Evolutionary conservation across 192 early-diverging fungal species (phyloP).

Genomic region (Cladochytrium replicatum): DNA sequence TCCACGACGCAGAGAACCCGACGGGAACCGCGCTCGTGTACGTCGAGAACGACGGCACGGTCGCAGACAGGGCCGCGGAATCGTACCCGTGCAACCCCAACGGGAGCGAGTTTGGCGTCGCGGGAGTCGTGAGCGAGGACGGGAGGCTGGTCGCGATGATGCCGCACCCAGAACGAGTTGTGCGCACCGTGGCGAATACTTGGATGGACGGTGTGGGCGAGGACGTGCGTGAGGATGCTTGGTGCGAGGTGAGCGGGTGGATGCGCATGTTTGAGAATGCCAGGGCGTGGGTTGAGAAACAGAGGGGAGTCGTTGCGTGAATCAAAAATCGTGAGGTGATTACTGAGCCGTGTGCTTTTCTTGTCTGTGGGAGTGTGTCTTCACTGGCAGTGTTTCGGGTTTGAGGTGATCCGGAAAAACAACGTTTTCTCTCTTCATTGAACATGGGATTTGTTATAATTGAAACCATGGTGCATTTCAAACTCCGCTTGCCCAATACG

Average conservation of each 20-base stretch:
- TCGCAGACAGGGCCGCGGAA: conserved; percentile 54
- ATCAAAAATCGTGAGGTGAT: too few relatives aligned
- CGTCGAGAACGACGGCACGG: conserved; percentile 68
- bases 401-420: too few relatives aligned
- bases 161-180: conserved; percentile 97
- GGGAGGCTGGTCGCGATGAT: conserved; percentile 91
- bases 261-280: conserved; percentile 89
- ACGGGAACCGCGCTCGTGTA: conserved; percentile 49
- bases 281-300: conserved; percentile 65
- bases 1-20: conserved; percentile 21
- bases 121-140: conserved; percentile 73
- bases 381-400: too few relatives aligned
- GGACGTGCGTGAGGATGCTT: conserved; percentile 17
- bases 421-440: too few relatives aligned
- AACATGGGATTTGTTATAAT: too few relatives aligned
- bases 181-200: conserved; percentile 77
- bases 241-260: conserved; percentile 77
- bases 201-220: conserved; percentile 56
- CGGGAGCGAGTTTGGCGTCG: conserved; percentile 75
- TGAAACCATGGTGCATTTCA: too few relatives aligned
- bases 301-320: too few relatives aligned
- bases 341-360: too few relatives aligned
- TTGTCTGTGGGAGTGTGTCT: too few relatives aligned
- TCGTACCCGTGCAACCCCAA: conserved; percentile 98
- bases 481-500: too few relatives aligned